Evolutionary conservation across 306 rosid genomes (phyloP).

Genomic region (Ammopiptanthus mongolicus): DNA sequence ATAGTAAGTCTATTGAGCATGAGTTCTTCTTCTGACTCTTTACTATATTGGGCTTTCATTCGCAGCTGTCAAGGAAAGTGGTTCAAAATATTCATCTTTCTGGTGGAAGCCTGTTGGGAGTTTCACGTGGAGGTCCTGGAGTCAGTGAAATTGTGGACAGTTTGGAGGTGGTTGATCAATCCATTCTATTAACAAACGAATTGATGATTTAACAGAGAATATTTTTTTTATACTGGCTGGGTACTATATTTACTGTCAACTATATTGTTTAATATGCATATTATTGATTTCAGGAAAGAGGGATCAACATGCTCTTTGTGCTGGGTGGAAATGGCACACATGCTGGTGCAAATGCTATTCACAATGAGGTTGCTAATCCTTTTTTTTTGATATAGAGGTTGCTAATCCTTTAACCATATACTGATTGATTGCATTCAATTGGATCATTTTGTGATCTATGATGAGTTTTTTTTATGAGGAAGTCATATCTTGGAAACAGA

Average conservation of each 20-base stretch:
- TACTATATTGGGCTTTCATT: constrained; percentile 22
- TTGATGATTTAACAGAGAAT: background rate
- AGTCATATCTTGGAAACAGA: background rate
- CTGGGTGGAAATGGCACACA: constrained; percentile 99
- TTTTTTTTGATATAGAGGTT: too few relatives aligned
- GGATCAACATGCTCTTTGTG: constrained; percentile 92
- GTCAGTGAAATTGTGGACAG: constrained; percentile 74
- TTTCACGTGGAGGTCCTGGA: constrained; percentile 90
- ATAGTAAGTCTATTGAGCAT: background rate
- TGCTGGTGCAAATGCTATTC: constrained; percentile 96
- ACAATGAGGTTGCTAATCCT: constrained; percentile 66
- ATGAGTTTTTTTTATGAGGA: background rate
- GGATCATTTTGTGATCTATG: constrained; percentile 2
- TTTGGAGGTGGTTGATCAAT: constrained; percentile 49
- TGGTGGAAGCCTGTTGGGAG: constrained; percentile 98
- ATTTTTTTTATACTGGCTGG: background rate
- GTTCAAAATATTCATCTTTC: constrained; percentile 98
- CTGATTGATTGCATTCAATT: constrained; percentile 10
- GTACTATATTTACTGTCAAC: background rate
- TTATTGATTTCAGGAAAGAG: constrained; percentile 66
- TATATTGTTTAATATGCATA: background rate
- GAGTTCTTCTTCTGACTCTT: background rate
- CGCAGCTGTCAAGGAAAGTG: constrained; percentile 80
- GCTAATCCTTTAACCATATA: constrained; percentile 18
- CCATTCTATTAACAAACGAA: constrained; percentile 1